Conservation (phyloP, 345 rosid species). For the Citrus mangshanensis region DNA sequence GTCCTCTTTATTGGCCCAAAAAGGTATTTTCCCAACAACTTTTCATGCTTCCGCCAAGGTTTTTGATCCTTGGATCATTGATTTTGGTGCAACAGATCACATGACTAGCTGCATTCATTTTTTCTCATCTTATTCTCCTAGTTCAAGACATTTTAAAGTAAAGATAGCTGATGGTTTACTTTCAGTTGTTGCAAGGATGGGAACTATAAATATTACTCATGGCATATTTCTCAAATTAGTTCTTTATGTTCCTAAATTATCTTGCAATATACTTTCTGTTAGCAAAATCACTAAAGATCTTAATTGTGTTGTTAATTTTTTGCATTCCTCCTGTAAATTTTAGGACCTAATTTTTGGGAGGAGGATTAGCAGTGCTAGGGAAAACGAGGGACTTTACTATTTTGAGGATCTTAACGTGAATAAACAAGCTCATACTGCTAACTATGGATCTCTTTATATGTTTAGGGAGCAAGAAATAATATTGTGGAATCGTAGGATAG, state of each 20-base stretch:
- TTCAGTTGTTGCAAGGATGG: not conserved
- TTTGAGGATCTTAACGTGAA: no score
- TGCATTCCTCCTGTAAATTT: no score
- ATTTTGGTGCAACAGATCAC: not conserved
- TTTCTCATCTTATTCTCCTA: not conserved
- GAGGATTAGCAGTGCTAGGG: not conserved
- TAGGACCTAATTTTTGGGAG: accelerated
- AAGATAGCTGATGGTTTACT: not conserved
- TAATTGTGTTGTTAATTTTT: no score
- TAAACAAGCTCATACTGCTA: no score
- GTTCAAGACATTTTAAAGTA: not conserved
- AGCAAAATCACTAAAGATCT: no score
- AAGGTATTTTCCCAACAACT: no score
- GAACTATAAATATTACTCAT: not conserved
- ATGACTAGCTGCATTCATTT: no score
- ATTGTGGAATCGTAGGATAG: not conserved
- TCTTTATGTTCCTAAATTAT: not conserved
- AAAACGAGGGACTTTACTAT: not conserved
- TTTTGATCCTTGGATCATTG: not conserved
- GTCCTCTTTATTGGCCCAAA: not conserved
- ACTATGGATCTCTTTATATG: not conserved
- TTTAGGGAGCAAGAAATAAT: not conserved
- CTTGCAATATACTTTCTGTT: no score
- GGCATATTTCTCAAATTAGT: not conserved
- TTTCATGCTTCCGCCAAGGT: not conserved